Base-by-base conservation (phyloP, 169 alveolate genomes). In the Babesia ovis region DNA sequence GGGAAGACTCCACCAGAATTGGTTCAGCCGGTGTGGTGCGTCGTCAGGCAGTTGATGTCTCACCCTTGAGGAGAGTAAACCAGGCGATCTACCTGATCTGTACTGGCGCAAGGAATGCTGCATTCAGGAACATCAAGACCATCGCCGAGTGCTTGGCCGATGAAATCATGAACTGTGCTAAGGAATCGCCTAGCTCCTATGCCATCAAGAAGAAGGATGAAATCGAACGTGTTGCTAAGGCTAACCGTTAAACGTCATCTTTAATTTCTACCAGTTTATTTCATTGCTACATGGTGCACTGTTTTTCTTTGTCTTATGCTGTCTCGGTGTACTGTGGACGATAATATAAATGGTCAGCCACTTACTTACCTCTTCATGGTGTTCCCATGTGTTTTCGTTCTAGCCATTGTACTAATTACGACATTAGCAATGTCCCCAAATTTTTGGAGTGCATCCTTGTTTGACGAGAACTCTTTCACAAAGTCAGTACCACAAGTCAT, bases 201-300 rank as follows among this genome's bases (percentile, higher is more conserved):
- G 99, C 99, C 72, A 93, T 98, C 83, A 98, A 97, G 94, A 98
- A 97, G 97, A 98, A 97, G 94, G 99, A 98, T 80, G 99, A 98
- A 89, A 97, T 97, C 82, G 99, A 98, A 91, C 98, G 99, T 79
- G 98, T 96, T 34, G 99, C 99, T 81, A 97, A 97, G 92, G 98
- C 98, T 42, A 97, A 97, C 95, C 97, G 99, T 73, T 98, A 90
- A 96, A 81, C 57, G 14, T n/a, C n/a, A 20, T 53, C 57, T 18
- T 23, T 22, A 68, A 68, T 8, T 9, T 53, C 48, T 68, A 64
- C 74, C 74, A 64, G 12, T 64, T 43, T 45, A 48, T 46, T 25
- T 27, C 61, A 20, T 46, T 64, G 53, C 25, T 64, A 32, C 74
- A 64, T 64, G 62, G 34, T 31, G 62, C 11, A 1, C 42, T 3